phyloP scores from a whole-genome alignment of 2,329 filamentous ascomycete species.

The Colletotrichum ledebouriae region DNA sequence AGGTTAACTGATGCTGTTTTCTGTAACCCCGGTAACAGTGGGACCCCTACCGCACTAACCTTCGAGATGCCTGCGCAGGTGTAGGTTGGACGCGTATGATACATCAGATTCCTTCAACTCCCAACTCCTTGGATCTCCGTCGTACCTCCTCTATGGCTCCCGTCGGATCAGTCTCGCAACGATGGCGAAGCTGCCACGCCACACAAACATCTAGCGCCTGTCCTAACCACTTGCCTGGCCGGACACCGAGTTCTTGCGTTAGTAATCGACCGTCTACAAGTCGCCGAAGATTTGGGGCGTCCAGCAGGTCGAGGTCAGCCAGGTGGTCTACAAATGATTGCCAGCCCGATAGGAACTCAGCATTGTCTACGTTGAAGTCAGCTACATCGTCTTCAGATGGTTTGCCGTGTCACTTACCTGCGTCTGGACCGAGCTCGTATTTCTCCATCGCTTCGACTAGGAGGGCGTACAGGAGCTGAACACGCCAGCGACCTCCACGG shows the following conservation, averaged over 20 bases:
- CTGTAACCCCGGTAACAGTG: too few relatives aligned
- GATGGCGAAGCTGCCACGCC: conserved; percentile 90
- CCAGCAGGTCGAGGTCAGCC: conserved; percentile 66
- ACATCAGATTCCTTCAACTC: conserved; percentile 49
- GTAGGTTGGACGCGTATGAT: too few relatives aligned
- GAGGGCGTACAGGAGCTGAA: conserved; percentile 77
- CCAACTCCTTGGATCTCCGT: conserved; percentile 65
- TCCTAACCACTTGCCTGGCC: conserved; percentile 87
- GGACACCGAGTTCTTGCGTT: conserved; percentile 74
- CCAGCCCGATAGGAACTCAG: conserved; percentile 64
- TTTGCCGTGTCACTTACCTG: conserved; percentile 13
- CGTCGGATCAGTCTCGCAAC: conserved; percentile 69
- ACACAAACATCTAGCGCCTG: conserved; percentile 83
- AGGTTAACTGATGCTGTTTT: too few relatives aligned
- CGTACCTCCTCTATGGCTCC: conserved; percentile 73
- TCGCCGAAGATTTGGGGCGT: conserved; percentile 70
- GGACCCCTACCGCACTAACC: too few relatives aligned
- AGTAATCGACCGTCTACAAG: conserved; percentile 83
- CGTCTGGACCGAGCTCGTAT: conserved; percentile 46
- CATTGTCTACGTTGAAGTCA: conserved; percentile 53
- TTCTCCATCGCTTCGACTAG: conserved; percentile 71
- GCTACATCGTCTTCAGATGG: background rate
- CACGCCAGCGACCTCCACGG: conserved; percentile 73
- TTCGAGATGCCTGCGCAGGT: too few relatives aligned
- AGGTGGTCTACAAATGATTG: conserved; percentile 69